These are phyloP conservation scores for Canna indica DNA, from an alignment of 176 grass and related monocot species.

Conservation along the genomic window DNA sequence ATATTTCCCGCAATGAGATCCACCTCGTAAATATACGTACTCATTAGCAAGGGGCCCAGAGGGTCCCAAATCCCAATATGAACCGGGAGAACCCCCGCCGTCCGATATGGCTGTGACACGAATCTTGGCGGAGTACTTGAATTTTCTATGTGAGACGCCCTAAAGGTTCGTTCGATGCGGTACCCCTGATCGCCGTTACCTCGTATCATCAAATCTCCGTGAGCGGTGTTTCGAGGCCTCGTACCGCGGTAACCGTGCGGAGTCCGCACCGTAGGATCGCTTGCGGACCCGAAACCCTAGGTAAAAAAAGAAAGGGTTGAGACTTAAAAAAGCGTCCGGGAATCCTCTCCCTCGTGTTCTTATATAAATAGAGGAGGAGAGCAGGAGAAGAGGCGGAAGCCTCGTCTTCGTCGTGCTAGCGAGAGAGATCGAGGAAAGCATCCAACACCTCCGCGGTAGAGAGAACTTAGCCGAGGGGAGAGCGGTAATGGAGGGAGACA, in stretches of 20 bases:
- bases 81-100: not conserved
- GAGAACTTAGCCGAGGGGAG: not conserved
- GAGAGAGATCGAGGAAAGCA: not conserved
- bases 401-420: not conserved
- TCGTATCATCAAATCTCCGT: not conserved
- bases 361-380: slow-evolving; percentile 4
- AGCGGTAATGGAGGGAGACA: not conserved
- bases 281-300: slow-evolving; percentile 7
- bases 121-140: not conserved
- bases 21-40: too few relatives aligned
- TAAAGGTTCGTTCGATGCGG: not conserved
- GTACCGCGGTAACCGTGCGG: not conserved
- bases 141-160: not conserved
- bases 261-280: not conserved
- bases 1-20: too few relatives aligned
- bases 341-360: not conserved
- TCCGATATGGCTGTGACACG: not conserved
- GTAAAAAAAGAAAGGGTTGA: not conserved
- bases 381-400: not conserved
- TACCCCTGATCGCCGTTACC: not conserved
- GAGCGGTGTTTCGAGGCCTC: not conserved
- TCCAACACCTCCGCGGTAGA: too few relatives aligned
- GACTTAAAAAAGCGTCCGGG: not conserved
- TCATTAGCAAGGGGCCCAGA: too few relatives aligned
- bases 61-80: too few relatives aligned